A percentile compares a stretch with the other conserved stretches of the same genome.
phyloP scores from a whole-genome alignment of 2,329 filamentous ascomycete species.

The Aureobasidium sp. region DNA sequence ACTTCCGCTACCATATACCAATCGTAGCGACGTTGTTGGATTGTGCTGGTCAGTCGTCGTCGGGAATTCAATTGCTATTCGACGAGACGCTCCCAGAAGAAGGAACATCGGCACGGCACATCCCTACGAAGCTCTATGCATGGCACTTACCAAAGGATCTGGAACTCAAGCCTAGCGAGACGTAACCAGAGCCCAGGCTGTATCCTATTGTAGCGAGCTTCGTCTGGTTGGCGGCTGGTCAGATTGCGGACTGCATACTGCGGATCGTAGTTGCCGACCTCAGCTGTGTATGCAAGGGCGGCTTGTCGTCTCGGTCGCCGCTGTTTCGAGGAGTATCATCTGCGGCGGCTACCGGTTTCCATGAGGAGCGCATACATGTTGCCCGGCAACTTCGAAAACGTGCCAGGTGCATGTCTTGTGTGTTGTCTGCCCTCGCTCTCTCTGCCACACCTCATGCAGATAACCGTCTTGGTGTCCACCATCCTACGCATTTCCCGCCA shows the following conservation, averaged over 20 bases:
- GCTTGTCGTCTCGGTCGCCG: background rate
- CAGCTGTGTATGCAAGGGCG: conserved; percentile 3
- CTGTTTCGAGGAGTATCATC: background rate
- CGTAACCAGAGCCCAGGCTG: background rate
- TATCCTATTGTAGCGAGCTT: background rate
- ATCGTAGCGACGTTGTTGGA: background rate
- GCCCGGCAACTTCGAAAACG: background rate
- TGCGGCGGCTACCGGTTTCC: background rate
- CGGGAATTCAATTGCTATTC: background rate
- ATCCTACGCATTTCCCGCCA: background rate
- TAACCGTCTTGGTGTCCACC: background rate
- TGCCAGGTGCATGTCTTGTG: background rate
- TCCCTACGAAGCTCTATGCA: background rate
- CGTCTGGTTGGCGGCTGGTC: background rate
- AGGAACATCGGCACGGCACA: background rate
- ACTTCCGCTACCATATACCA: background rate
- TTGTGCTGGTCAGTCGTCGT: background rate
- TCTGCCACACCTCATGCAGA: background rate
- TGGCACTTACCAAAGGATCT: background rate
- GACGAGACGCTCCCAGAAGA: background rate
- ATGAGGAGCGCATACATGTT: background rate
- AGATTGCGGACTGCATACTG: background rate
- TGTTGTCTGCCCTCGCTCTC: background rate
- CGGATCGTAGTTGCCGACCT: background rate
- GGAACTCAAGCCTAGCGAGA: background rate